Conservation (phyloP, 345 rosid genomes). For the Salix koriyanagi region DNA sequence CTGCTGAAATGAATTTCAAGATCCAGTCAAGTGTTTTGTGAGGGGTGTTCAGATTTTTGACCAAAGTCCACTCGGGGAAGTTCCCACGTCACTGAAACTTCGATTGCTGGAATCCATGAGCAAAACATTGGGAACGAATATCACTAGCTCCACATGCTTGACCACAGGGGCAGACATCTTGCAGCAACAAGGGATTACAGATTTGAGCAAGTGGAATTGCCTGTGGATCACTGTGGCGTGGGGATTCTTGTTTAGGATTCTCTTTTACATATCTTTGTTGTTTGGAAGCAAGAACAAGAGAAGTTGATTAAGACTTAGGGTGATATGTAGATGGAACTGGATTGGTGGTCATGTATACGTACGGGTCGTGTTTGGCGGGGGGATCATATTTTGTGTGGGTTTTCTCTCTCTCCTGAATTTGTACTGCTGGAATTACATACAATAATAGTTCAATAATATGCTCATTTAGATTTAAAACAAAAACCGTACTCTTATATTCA, state of each 20-base stretch:
- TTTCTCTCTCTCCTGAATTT: background rate
- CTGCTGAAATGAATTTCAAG: conserved; percentile 68
- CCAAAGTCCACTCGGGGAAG: conserved; percentile 62
- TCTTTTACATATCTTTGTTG: conserved; percentile 73
- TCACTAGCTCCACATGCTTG: conserved; percentile 74
- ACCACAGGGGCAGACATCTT: conserved; percentile 69
- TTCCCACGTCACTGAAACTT: conserved; percentile 46
- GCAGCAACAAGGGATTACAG: conserved; percentile 61
- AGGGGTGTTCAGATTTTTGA: conserved; percentile 83
- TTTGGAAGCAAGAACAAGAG: conserved; percentile 95
- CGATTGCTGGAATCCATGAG: conserved; percentile 48
- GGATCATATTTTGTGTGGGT: background rate
- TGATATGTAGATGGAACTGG: too few relatives aligned
- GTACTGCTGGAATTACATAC: background rate
- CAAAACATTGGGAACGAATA: conserved; percentile 47
- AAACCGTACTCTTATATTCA: background rate
- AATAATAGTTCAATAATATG: background rate
- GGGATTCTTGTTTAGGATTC: conserved; percentile 80
- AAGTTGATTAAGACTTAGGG: conserved; percentile 14
- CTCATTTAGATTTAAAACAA: background rate
- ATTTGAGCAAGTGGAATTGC: conserved; percentile 77
- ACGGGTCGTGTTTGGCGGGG: background rate
- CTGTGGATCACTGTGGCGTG: conserved; percentile 74
- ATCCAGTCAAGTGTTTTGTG: conserved; percentile 65
- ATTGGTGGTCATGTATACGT: too few relatives aligned